Conservation (phyloP, 371 early-diverging fungal genomes). For the Apophysomyces sp. region DNA sequence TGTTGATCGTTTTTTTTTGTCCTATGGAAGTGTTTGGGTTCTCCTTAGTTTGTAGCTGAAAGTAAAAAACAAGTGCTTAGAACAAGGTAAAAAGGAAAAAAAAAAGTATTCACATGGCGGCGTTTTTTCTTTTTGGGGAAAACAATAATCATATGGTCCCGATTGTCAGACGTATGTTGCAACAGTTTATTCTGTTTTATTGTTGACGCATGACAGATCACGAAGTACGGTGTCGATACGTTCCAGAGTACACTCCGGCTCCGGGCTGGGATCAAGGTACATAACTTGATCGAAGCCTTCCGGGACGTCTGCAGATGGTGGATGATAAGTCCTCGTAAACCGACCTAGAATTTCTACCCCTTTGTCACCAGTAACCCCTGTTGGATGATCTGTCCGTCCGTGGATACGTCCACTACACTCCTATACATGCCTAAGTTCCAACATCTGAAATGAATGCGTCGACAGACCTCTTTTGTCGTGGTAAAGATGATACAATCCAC, state of each 20-base stretch:
- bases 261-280: slow-evolving; percentile 49
- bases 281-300: slow-evolving; percentile 67
- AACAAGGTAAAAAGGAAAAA: too few species aligned
- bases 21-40: too few species aligned
- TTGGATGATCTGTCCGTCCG: slow-evolving; percentile 65
- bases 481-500: slow-evolving; percentile 75
- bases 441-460: too few species aligned
- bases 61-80: too few species aligned
- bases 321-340: slow-evolving; percentile 59
- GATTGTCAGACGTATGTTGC: not conserved
- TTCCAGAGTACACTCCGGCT: slow-evolving; percentile 42
- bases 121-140: too few species aligned
- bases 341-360: slow-evolving; percentile 61
- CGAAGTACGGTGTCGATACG: slow-evolving; percentile 33
- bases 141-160: too few species aligned
- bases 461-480: slow-evolving; percentile 44
- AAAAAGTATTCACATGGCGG: too few species aligned
- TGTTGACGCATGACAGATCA: not conserved
- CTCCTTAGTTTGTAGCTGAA: too few species aligned
- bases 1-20: too few species aligned
- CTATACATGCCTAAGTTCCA: slow-evolving; percentile 21
- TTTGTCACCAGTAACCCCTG: slow-evolving; percentile 65
- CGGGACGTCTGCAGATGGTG: slow-evolving; percentile 45
- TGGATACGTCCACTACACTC: slow-evolving; percentile 63
- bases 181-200: not conserved